phyloP scores from a whole-genome alignment of 225 moss, liverwort and hornwort genomes.

The Marchantia polymorpha region DNA sequence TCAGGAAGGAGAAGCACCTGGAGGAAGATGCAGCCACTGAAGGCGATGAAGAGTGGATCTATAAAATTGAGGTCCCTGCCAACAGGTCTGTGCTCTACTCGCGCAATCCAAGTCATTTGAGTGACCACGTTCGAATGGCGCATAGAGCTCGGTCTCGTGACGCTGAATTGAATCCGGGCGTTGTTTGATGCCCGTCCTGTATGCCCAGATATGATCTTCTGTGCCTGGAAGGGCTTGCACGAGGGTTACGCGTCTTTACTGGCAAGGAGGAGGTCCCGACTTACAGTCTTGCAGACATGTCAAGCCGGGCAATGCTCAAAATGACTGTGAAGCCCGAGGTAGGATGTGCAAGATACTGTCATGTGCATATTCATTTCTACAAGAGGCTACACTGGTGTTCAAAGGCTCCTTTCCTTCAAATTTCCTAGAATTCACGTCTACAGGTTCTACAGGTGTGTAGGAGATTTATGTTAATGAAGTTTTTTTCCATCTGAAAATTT shows the following conservation, averaged over 20 bases:
- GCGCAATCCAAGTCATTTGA: no score
- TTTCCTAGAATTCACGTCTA: no score
- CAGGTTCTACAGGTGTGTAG: no score
- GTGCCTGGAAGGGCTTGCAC: slow-evolving; percentile 87
- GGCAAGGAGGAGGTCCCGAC: slow-evolving; percentile 71
- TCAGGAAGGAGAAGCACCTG: slow-evolving; percentile 93
- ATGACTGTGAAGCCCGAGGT: slow-evolving; percentile 90
- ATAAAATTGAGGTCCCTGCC: slow-evolving; percentile 96
- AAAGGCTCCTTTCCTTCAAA: no score
- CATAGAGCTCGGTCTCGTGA: no score
- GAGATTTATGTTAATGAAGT: no score
- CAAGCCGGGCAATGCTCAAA: slow-evolving; percentile 51
- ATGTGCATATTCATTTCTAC: no score
- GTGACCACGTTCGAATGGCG: no score
- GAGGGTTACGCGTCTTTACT: slow-evolving; percentile 74
- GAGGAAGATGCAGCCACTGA: slow-evolving; percentile 53
- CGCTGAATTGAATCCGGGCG: no score
- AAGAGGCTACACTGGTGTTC: no score
- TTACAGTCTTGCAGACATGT: slow-evolving; percentile 48
- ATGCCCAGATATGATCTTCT: slow-evolving; percentile 80
- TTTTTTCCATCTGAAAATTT: not conserved
- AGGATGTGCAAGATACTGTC: not conserved
- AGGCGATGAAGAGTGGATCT: slow-evolving; percentile 65
- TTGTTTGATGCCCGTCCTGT: not conserved
- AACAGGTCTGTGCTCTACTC: slow-evolving; percentile 57